Percentiles rank a stretch among this genome's conserved stretches.
These are phyloP conservation scores for Phytophthora pluvialis DNA, from an alignment of 352 stramenopile genomes.

Conservation along the genomic window DNA sequence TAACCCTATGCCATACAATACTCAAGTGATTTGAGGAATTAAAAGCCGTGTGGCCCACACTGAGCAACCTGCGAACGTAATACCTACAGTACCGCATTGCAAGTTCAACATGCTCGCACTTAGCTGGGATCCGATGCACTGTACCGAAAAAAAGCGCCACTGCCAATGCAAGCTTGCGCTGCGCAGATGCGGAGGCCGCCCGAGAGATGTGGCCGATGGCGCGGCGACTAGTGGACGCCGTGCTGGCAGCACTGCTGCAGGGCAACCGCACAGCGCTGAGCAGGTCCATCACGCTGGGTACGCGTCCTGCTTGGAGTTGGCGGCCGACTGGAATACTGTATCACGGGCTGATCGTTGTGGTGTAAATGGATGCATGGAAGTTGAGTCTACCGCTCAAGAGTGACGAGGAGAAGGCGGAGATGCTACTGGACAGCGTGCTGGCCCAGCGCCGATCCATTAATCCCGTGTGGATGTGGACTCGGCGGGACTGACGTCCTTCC, in stretches of 20 bases:
- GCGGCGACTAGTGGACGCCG: conserved; percentile 58
- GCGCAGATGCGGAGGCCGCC: neutral
- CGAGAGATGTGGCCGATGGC: conserved; percentile 48
- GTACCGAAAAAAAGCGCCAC: no score
- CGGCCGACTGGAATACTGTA: neutral
- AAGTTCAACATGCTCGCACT: conserved; percentile 40
- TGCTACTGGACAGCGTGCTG: conserved; percentile 88
- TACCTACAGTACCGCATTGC: conserved; percentile 2
- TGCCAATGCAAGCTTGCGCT: neutral
- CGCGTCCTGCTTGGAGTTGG: conserved; percentile 13
- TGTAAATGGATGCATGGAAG: conserved; percentile 29
- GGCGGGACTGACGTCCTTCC: conserved; percentile 64
- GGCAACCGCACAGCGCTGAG: conserved; percentile 72
- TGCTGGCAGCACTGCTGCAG: conserved; percentile 27
- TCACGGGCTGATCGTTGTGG: neutral
- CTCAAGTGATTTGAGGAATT: conserved; percentile 4
- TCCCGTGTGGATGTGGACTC: conserved; percentile 30
- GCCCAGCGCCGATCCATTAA: conserved; percentile 53
- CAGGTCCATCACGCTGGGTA: conserved; percentile 79
- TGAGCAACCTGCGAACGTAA: conserved; percentile 7
- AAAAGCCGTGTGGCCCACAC: conserved; percentile 6
- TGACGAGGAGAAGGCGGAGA: conserved; percentile 84
- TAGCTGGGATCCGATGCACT: conserved; percentile 11
- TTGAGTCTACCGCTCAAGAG: conserved; percentile 80
- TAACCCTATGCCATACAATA: conserved; percentile 20